Conservation (phyloP, 2,329 filamentous ascomycete species). For the Ophiostoma sp. region DNA sequence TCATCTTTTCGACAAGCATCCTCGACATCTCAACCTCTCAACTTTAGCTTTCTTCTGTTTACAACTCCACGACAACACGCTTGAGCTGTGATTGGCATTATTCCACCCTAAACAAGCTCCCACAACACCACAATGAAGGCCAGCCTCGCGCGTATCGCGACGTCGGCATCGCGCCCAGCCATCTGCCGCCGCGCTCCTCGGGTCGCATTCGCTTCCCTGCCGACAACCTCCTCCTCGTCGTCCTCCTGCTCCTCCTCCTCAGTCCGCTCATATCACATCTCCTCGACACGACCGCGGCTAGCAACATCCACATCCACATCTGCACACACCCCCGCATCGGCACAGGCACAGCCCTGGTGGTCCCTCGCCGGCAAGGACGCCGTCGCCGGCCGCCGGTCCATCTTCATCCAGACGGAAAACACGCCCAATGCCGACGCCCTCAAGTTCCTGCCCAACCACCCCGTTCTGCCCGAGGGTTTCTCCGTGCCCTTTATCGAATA, state of each 20-base stretch:
- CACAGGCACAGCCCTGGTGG: constrained; percentile 23
- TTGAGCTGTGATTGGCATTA: background rate
- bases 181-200: constrained; percentile 24
- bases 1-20: constrained; percentile 14
- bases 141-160: constrained; percentile 27
- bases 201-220: constrained; percentile 21
- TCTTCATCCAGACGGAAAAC: constrained; percentile 95
- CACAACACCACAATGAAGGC: constrained; percentile 26
- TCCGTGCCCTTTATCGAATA: constrained; percentile 84
- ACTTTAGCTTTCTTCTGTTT: background rate
- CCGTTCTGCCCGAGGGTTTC: constrained; percentile 70
- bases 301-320: constrained; percentile 29
- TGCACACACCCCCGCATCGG: constrained; percentile 27
- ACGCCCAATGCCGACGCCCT: constrained; percentile 94
- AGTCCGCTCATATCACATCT: constrained; percentile 21
- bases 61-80: background rate
- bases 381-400: constrained; percentile 55
- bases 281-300: constrained; percentile 26
- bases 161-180: constrained; percentile 25
- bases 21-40: background rate
- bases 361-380: constrained; percentile 25
- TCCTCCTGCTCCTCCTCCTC: background rate
- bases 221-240: constrained; percentile 11
- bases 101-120: background rate
- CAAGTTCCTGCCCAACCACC: constrained; percentile 91